Base-by-base conservation (phyloP, 2,329 filamentous ascomycete genomes). In the Stachybotrys chartarum region DNA sequence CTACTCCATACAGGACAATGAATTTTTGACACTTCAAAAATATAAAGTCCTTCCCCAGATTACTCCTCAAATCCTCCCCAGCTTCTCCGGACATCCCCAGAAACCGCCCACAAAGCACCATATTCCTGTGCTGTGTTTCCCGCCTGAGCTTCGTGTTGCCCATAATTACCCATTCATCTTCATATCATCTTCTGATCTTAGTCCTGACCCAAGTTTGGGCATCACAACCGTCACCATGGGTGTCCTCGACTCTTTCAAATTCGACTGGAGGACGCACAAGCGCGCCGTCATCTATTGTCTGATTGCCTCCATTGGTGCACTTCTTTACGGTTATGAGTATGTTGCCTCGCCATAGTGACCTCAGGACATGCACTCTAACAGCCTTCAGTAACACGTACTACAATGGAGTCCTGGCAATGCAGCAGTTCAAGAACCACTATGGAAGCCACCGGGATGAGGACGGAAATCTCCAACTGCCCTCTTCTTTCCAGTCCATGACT, bases 401-500 rank as follows among this genome's bases (percentile, higher is more conserved):
- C 51, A 60, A 58, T 46, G 61, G 65, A 46, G 55, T 65, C 51
- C 60, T 61, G 12, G 66, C 58, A 30, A 68, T 68, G 66, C 55
- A 59, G 52, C 53, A 57, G 45, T 68, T 68, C 52, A 64, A 61
- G 46, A 55, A 62, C 52, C 57, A 66, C 53, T 68, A 64, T 54
- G 66, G 64, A 47, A 47, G 45, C 45, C 56, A 56, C 39, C 32
- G 30, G 32, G 59, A 61, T 17, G 54, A 52, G 17, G 54, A 61
- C 52, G 65, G 65, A 14, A 56, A 54, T n/a, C 50, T 51, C n/a
- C 57, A 59, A 10, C 57, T 68, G 6, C 54, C 58, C 16, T 61
- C 64, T 16, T 64, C 64, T 17, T 66, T 66, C 54, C 61, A 64
- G 30, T 68, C 71, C 6, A 55, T 72, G 16, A 70, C 69, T 5